Conservation (phyloP, 1,284 basidiomycete genomes). For the Ustilago hordei region DNA sequence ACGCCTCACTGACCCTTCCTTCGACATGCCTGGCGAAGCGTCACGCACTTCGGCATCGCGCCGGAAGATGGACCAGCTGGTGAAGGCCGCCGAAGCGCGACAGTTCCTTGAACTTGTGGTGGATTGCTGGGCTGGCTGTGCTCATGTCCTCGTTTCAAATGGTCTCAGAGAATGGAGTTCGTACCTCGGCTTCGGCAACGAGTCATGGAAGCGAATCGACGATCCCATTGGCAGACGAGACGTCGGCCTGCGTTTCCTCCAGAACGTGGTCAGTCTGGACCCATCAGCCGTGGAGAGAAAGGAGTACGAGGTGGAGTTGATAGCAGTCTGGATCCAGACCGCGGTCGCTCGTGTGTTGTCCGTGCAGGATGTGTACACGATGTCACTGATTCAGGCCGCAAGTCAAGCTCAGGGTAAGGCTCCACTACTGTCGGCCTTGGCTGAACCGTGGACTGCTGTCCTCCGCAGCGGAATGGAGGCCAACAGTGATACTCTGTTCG, state of each 20-base stretch:
- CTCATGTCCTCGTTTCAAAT: constrained; percentile 77
- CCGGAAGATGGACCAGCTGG: constrained; percentile 38
- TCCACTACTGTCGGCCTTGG: constrained; percentile 8
- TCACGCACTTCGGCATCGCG: constrained; percentile 9
- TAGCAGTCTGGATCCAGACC: constrained; percentile 59
- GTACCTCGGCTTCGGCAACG: constrained; percentile 75
- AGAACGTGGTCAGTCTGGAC: constrained; percentile 77
- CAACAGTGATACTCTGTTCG: background rate
- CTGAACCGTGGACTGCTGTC: constrained; percentile 10
- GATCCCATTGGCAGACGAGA: constrained; percentile 75
- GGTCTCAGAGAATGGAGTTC: constrained; percentile 77
- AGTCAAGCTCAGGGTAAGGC: background rate
- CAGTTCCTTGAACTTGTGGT: constrained; percentile 74
- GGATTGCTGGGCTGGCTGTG: constrained; percentile 83
- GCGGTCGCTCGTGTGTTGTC: constrained; percentile 50
- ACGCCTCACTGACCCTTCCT: constrained; percentile 20
- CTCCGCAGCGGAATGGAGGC: background rate
- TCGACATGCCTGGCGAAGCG: background rate
- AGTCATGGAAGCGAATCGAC: constrained; percentile 76
- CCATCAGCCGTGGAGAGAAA: constrained; percentile 67
- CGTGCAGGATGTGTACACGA: constrained; percentile 52
- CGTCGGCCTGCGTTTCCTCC: constrained; percentile 79
- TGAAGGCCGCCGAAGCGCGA: constrained; percentile 65
- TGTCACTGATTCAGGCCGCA: constrained; percentile 19
- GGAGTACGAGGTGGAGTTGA: constrained; percentile 47